Evolutionary conservation across 225 moss, liverwort and hornwort genomes (phyloP), one percentile per base, ranked within the genome.

Genomic region (Rhytidiadelphus loreus): DNA sequence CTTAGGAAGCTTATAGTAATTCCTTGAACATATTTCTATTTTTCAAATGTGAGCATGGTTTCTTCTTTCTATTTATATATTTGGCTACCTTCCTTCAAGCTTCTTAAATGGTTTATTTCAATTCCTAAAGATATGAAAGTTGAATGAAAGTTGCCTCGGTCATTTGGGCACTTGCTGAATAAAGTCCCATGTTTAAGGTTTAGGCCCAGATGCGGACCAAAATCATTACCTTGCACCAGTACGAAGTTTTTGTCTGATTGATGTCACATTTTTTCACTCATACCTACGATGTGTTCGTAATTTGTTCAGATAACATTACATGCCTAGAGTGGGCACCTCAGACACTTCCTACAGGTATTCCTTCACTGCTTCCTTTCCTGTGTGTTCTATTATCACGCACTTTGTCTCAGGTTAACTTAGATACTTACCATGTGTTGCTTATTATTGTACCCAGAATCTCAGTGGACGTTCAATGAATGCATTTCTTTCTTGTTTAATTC

Each of bases 311-410:
- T 61, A 88, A 93, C 18, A 99, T 99, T 76, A 90, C 93, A 68
- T 90, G 92, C 88, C 90, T 99, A 86, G 92, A 94, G 39, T 99
- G 99, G 99, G 92, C 97, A 87, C 97, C 99, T 68, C 96, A 96
- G 90, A 85, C 93, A 82, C 95, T 99, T 86, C 92, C 96, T 43
- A 96, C 99, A 91, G 98, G 98, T 98, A 93, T 80, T 37, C 56
- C 26, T 56, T 79, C 80, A 72, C 77, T 61, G 17, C 50, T 68
- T 77, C 50, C 61, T 79, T 85, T 81, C 20, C 59, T 59, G 41
- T 13, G 29, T 58, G 18, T 58, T 58, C 44, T 21, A 33, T 62
- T 46, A 22, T 24, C 86, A n/a, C 59, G 29, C 74, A 72, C 80
- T 22, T 59, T 8, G 58, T 55, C n/a, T 50, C 43, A 53, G 30